phyloP scores from a whole-genome alignment of 495 filamentous ascomycete genomes.

The Penicillium alfredii region DNA sequence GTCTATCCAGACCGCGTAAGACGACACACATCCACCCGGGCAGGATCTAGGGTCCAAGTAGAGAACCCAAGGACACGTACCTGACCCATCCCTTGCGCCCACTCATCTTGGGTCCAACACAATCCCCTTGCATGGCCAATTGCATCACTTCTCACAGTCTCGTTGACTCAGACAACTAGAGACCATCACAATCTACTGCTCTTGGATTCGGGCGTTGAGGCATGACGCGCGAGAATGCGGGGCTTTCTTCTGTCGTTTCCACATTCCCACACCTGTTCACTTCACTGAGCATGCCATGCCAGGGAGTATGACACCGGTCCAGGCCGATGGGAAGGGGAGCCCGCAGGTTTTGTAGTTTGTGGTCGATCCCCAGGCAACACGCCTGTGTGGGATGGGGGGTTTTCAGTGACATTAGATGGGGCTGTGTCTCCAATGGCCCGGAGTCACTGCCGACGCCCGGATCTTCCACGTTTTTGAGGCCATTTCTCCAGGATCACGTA shows the following conservation, averaged over 20 bases:
- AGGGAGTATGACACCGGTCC: too few relatives aligned
- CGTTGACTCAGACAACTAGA: too few relatives aligned
- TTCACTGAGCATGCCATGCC: conserved; percentile 11
- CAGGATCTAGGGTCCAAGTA: too few relatives aligned
- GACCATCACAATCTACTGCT: neutral
- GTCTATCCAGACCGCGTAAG: too few relatives aligned
- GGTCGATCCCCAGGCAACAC: too few relatives aligned
- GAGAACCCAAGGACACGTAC: conserved; percentile 20
- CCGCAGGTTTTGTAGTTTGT: too few relatives aligned
- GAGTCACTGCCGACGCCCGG: conserved; percentile 7
- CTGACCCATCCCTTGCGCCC: conserved; percentile 26
- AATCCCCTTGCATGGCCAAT: conserved; percentile 18
- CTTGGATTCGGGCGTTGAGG: conserved; percentile 1
- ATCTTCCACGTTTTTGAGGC: too few relatives aligned
- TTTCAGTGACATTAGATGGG: conserved; percentile 17
- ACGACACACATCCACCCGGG: too few relatives aligned
- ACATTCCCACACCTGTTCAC: conserved; percentile 8
- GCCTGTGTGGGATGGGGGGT: too few relatives aligned
- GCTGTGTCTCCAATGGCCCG: conserved; percentile 14
- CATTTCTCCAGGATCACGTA: too few relatives aligned
- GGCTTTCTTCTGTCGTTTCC: conserved; percentile 18
- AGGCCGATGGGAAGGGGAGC: too few relatives aligned
- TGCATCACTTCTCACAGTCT: too few relatives aligned
- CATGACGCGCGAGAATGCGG: conserved; percentile 24
- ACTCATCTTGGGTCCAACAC: conserved; percentile 7